Base-by-base conservation (phyloP, 176 grass and related monocot genomes). In the Bromus sterilis region DNA sequence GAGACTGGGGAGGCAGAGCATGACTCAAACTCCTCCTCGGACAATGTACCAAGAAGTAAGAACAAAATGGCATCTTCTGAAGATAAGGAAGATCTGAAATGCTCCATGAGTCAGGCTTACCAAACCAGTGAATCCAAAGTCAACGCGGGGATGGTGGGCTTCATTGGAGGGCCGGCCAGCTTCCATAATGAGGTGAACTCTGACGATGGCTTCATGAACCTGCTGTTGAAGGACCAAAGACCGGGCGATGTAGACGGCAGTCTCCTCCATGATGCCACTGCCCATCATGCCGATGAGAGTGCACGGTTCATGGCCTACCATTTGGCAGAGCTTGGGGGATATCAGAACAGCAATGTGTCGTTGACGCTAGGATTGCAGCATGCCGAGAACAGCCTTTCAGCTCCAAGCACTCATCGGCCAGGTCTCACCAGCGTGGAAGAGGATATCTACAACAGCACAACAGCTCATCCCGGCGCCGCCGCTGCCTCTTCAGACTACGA, bases 351-450 rank as follows among this genome's bases (percentile, higher is more conserved):
- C 75, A 91, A 84, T 9, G 91, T 99, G 42, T 96, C 91, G 1
- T 76, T 99, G 77, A 99, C 93, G 10, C 77, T 99, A 16, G 97
- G 97, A 21, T 77, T 99, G 77, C 97, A 99, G 26, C 89, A 96
- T 61, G 23, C 86, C 1, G 87, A 89, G 41, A 90, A 82, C 34
- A 83, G 37, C 32, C 70, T 91, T 66, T 78, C 92, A 29, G 84
- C 90, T 32, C 77, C 82, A 11, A 88, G 78, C 46, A 71, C 77
- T 39, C 96, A 90, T 23, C 91, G 91, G 48, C 84, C 84, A 29
- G 87, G 82, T 56, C 87, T 96, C 59, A 21, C 84, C 0, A 65
- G 71, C 7, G 75, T 85, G 58, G 82, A 87, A 18, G 82, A 93
- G 66, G 89, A 93, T 57, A 84, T 89, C 2, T 96, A 95, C 78